Evolutionary conservation across 768 basidiomycete species (phyloP), one percentile per base, ranked within the genome.

Genomic region (Suillus americanus): DNA sequence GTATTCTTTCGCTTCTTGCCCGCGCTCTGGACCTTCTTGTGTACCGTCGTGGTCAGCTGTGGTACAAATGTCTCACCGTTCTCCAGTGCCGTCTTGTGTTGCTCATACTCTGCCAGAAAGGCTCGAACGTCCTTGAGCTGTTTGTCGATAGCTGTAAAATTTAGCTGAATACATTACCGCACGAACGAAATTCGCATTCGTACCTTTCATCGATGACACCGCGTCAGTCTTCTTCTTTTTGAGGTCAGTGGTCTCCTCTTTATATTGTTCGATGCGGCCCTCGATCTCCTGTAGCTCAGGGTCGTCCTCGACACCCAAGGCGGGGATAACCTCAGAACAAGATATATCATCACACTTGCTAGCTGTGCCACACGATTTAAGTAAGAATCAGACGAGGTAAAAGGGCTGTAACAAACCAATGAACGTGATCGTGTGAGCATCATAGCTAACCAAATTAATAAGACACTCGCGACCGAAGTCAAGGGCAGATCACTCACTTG

Each of bases 301-400:
- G n/a, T 87, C 83, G 60, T 85, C 82, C 3, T 83, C 80, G 5
- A 88, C 79, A 28, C 75, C 68, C 53, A 89, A 78, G 0, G 83
- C 81, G 10, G 72, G 72, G 56, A 87, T 83, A 46, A 86, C 81
- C 66, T 88, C 86, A 0, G 82, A 82, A 61, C 85, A 86, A 14
- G 85, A 86, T 16, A 89, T 81, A 66, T 89, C 87, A 62, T 89
- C 87, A 63, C 85, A 85, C 72, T 89, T 88, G 67, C 83, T 85
- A 8, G 86, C 86, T 85, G 64, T 12, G 62, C 46, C 13, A 38
- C 55, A 40, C 18, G 33, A 46, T 10, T 33, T 23, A 37, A 35
- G 28, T 28, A 20, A 53, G 30, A 57, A 61, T 62, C 61, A 41
- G 48, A 30, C 23, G 9, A 56, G 13, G 1, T 40, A 10, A 51